Base-by-base conservation (phyloP, 2,329 filamentous ascomycete genomes). In the Ophiostoma himal-ulmi region DNA sequence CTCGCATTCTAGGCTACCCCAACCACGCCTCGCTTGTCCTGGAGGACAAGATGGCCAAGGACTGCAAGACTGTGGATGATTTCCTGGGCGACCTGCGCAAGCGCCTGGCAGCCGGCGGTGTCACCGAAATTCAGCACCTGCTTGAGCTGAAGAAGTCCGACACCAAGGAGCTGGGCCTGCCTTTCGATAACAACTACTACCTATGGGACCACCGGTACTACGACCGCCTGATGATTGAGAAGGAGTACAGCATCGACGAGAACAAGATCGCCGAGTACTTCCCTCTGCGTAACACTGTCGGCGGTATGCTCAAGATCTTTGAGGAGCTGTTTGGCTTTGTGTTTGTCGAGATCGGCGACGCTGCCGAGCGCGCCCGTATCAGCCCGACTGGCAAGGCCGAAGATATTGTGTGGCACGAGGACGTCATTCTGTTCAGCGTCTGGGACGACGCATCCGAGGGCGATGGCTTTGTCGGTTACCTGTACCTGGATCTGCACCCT, bases 11-110 rank as follows among this genome's bases (percentile, higher is more conserved):
- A 1, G 91, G 91, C 14, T 95, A 93, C 78, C 84, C 87, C 6
- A 88, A 93, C 76, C 91, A 94, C 77, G 92, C 92, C 22, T 85
- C 88, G 67, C 89, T 93, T 78, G 83, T 86, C 66, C 89, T 95
- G 54, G 91, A 93, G 76, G 88, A 92, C 76, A 94, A 93, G 84
- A 95, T 95, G 92, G 91, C 91, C 66, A 93, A 94, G 83, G 88
- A 85, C 1, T 85, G 90, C 1, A 84, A 87, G 76, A 90, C 86
- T 0, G 91, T 95, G 13, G 85, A 90, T 73, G 85, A 88, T 69
- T 94, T 95, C 78, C 81, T 95, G 8, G 84, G 82, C 5, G 91
- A 94, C 77, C 82, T 95, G 72, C 86, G 89, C 71, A 82, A 80
- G 36, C 87, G 89, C 69, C 83, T 95, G 39, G 83, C 86, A 0